Base-by-base conservation (phyloP, 2,329 filamentous ascomycete genomes). In the Stagonosporopsis vannaccii region DNA sequence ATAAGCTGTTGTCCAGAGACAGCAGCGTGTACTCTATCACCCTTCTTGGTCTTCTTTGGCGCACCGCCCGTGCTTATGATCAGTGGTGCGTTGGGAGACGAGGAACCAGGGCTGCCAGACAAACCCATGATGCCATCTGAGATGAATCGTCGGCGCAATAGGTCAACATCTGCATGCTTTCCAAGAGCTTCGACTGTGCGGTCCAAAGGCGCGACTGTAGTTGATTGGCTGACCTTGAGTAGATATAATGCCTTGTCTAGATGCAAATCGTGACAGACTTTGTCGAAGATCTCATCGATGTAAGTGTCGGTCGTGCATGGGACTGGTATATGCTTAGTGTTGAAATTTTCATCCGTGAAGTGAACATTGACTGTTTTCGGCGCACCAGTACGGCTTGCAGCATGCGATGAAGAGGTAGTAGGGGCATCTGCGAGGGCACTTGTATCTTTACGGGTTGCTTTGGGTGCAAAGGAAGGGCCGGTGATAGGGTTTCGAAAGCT, bases 281-380 rank as follows among this genome's bases (percentile, higher is more conserved):
- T 82, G 69, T 94, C 90, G 47, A 94, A 86, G 25, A 95, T 86
- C 73, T 95, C 90, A 39, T 89, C 90, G 40, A 95, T 85, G 72
- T 93, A 95, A 26, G 88, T 94, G 64, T 94, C 90, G 0, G 90
- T 92, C 0, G 89, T 93, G 41, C 91, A 90, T 59, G 90, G 87
- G 17, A 93, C 79, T 1, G 87, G 88, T 22, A 91, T 84, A 78
- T 87, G 86, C 68, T 89, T 88, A 0, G 78, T 78, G n/a, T 89
- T 88, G 42, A 90, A 86, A 8, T 89, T 83, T 6, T 86, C 81
- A 69, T 92, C 89, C 0, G 87, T 84, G 63, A 91, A 90, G 71
- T 91, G 88, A 44, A 94, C 85, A 13, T 85, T 85, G 41, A 94
- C 75, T 3, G 90, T 85, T 73, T 89, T 90, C 66, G 90, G 85